Conservation (phyloP, 2,329 filamentous ascomycete genomes). For the Fusarium clavum region DNA sequence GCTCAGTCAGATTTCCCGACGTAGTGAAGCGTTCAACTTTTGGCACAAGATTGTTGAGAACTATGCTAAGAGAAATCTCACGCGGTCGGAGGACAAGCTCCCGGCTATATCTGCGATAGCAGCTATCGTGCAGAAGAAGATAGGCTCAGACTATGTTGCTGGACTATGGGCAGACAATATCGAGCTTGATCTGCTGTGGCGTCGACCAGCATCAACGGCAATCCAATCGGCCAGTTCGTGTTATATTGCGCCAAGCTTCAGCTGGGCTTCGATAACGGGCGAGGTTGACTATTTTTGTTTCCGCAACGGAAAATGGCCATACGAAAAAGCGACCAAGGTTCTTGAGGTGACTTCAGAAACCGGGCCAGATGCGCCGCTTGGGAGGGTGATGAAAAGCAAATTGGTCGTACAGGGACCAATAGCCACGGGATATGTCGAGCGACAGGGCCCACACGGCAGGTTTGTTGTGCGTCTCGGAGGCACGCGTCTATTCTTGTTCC, state of each 20-base stretch:
- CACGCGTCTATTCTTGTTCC: neutral
- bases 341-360: conserved; percentile 15
- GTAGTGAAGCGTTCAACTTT: conserved; percentile 39
- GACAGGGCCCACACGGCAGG: neutral
- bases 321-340: conserved; percentile 20
- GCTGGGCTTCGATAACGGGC: conserved; percentile 42
- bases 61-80: conserved; percentile 44
- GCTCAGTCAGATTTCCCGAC: conserved; percentile 26
- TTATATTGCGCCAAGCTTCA: conserved; percentile 41
- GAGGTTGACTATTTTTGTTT: conserved; percentile 45
- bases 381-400: conserved; percentile 20
- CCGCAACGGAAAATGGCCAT: conserved; percentile 32
- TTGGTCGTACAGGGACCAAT: conserved; percentile 26
- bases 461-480: conserved; percentile 2
- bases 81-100: conserved; percentile 41
- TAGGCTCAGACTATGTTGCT: conserved; percentile 44
- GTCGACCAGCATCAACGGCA: conserved; percentile 5
- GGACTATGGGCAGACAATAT: conserved; percentile 48
- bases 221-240: neutral
- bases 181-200: conserved; percentile 41
- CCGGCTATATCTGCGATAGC: conserved; percentile 49
- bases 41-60: conserved; percentile 48
- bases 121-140: conserved; percentile 34
- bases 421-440: conserved; percentile 4
- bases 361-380: conserved; percentile 24